Conservation (phyloP, 768 basidiomycete species). For the Boletus tomentosulus region DNA sequence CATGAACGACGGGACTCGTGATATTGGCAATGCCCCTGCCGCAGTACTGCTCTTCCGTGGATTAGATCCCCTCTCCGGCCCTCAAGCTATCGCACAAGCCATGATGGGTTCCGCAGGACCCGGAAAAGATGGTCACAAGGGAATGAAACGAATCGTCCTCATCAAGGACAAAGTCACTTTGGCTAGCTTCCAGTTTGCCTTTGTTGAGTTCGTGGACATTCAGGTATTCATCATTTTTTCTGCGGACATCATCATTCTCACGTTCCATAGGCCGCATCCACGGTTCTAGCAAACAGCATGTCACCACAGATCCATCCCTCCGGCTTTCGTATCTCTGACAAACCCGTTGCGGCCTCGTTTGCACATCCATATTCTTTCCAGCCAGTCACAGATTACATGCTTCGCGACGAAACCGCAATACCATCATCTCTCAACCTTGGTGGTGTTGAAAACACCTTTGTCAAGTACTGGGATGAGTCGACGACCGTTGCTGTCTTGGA, state of each 20-base stretch:
- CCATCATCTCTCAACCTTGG: slow-evolving; percentile 64
- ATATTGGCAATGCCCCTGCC: slow-evolving; percentile 84
- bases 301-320: slow-evolving; percentile 82
- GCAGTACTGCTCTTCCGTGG: slow-evolving; percentile 88
- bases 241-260: slow-evolving; percentile 7
- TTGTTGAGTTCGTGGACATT: slow-evolving; percentile 85
- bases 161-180: slow-evolving; percentile 86
- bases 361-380: slow-evolving; percentile 90
- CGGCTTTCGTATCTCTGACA: slow-evolving; percentile 90
- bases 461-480: slow-evolving; percentile 90
- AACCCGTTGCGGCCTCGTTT: slow-evolving; percentile 88
- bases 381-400: slow-evolving; percentile 67
- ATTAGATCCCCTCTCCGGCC: slow-evolving; percentile 82
- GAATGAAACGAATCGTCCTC: slow-evolving; percentile 83
- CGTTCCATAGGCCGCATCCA: slow-evolving; percentile 64
- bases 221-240: slow-evolving; percentile 46
- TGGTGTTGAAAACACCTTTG: slow-evolving; percentile 68
- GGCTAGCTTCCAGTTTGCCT: slow-evolving; percentile 90
- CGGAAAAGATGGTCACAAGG: slow-evolving; percentile 73
- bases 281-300: slow-evolving; percentile 82
- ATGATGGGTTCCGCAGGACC: slow-evolving; percentile 80
- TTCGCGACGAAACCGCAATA: slow-evolving; percentile 75
- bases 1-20: slow-evolving; percentile 89
- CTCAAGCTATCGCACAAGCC: slow-evolving; percentile 81
- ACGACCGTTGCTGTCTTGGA: slow-evolving; percentile 72